Base-by-base conservation (phyloP, 257 asterid species). In the Scutellaria baicalensis region DNA sequence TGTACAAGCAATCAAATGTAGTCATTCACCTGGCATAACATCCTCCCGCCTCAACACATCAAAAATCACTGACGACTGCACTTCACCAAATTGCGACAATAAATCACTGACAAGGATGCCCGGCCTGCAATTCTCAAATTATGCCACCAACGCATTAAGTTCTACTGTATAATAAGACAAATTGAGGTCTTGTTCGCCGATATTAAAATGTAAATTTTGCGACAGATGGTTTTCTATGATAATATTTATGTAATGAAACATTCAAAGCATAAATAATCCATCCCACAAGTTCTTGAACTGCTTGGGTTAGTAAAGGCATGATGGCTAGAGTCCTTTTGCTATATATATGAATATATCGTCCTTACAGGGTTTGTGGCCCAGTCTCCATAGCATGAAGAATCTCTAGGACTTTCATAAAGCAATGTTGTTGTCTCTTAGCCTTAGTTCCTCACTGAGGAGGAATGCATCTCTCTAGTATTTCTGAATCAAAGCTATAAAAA, bases 21-120 rank as follows among this genome's bases (percentile, higher is more conserved):
- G 74, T 69, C 67, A 27, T 43, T 61, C 75, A 89, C 98, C 98
- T 76, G 84, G 82, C 50, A 71, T 58, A 77, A 52, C 81, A 66
- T 83, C 88, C 75, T 75, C 74, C 43, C 82, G 83, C 80, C 87
- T 85, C 64, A 77, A 81, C 65, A 82, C 79, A 66, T 86, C 86
- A 63, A 68, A 64, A 55, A 35, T 66, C 63, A 50, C 72, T 8
- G 96, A 85, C 67, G 85, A 74, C 57, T 79, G 81, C 72, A 71
- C 60, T 38, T 80, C 96, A 78, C 82, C 92, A 71, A 71, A 78
- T 77, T 86, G 87, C 84, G 83, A 80, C 66, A 91, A 69, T 67
- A 90, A 80, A 83, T 93, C 98, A 60, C 88, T 84, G 59, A 93
- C 91, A 59, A 93, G 97, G 82, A 90, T 79, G 67, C 88, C 72